A percentile compares a stretch with the other conserved stretches of the same genome.
Conservation (phyloP, 306 rosid genomes). For the Glycine latifolia region DNA sequence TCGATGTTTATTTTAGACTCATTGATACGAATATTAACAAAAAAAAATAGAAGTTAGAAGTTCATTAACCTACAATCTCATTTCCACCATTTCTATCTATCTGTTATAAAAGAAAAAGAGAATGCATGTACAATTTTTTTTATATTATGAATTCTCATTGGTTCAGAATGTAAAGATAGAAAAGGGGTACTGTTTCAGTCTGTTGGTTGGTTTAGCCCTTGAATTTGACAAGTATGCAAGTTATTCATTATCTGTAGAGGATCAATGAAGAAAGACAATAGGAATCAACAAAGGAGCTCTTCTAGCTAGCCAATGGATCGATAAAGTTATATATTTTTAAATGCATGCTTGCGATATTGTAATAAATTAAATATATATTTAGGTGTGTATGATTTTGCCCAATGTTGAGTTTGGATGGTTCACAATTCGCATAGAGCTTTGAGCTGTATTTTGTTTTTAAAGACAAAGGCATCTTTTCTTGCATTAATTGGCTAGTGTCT, state of each 20-base stretch:
- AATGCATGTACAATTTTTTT: neutral
- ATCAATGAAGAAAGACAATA: too few relatives aligned
- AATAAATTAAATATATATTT: too few relatives aligned
- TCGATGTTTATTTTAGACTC: too few relatives aligned
- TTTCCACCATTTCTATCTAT: neutral
- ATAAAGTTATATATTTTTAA: too few relatives aligned
- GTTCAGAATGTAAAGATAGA: neutral
- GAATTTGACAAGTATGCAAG: neutral
- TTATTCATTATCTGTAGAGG: neutral
- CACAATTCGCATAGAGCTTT: too few relatives aligned
- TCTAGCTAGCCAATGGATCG: too few relatives aligned
- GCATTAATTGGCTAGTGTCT: neutral
- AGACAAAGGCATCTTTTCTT: neutral
- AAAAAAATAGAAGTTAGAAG: neutral
- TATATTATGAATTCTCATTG: neutral
- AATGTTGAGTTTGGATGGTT: too few relatives aligned
- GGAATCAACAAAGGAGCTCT: too few relatives aligned
- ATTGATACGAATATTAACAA: too few relatives aligned
- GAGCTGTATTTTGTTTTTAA: neutral
- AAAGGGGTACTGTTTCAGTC: neutral
- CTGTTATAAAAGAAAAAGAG: neutral
- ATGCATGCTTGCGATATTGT: too few relatives aligned
- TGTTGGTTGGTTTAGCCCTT: neutral
- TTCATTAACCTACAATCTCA: neutral
- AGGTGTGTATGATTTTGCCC: too few relatives aligned